Percentiles rank a stretch among this genome's conserved stretches.
These are phyloP conservation scores for Paramecium caudatum DNA, from an alignment of 73 alveolate species.

Conservation along the genomic window DNA sequence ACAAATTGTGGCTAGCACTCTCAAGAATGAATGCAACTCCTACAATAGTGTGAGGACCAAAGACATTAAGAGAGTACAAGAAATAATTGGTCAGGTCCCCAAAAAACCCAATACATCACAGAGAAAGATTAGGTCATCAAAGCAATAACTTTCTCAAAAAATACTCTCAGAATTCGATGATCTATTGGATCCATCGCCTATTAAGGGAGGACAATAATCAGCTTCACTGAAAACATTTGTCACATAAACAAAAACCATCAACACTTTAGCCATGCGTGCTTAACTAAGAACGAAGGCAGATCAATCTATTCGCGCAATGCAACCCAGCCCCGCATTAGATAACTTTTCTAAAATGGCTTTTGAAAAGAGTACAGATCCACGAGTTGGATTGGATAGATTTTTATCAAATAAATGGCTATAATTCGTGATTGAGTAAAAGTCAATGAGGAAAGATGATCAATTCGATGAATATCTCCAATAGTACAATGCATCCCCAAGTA, in stretches of 20 bases:
- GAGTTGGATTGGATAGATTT: slow-evolving; percentile 54
- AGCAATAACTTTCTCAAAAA: neutral
- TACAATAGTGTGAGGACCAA: slow-evolving; percentile 10
- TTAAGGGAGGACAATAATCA: neutral
- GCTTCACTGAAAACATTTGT: slow-evolving; percentile 19
- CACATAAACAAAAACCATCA: neutral
- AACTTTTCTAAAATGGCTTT: slow-evolving; percentile 29
- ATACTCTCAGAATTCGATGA: slow-evolving; percentile 41
- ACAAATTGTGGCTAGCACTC: slow-evolving; percentile 40
- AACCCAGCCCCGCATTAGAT: slow-evolving; percentile 26
- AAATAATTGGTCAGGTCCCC: neutral
- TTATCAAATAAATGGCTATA: slow-evolving; percentile 53
- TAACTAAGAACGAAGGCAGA: neutral
- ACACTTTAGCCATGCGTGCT: slow-evolving; percentile 41
- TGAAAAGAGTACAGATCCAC: neutral
- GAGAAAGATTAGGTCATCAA: slow-evolving; percentile 1
- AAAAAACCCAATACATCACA: neutral
- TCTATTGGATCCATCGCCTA: slow-evolving; percentile 3
- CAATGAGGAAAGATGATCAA: slow-evolving; percentile 57
- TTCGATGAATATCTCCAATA: neutral
- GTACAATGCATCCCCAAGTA: neutral
- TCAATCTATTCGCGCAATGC: neutral
- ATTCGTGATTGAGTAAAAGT: slow-evolving; percentile 16
- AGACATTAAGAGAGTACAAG: slow-evolving; percentile 53
- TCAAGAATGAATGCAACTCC: neutral